Evolutionary conservation across 768 basidiomycete species (phyloP), one percentile per base, ranked within the genome.

Genomic region (Hydnum rufescens): DNA sequence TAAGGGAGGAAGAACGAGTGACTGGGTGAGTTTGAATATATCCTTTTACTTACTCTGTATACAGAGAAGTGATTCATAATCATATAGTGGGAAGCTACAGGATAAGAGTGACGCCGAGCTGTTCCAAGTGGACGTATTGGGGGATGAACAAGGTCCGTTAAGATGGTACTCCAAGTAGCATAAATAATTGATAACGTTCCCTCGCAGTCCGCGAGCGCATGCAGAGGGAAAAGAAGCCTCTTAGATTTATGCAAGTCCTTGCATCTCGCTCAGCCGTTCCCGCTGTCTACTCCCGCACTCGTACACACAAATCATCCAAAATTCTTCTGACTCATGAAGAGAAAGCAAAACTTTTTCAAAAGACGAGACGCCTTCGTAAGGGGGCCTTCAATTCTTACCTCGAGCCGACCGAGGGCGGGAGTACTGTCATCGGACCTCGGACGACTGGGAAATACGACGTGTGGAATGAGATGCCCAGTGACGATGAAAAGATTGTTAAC

Each of bases 231-330:
- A 56, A 49, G 42, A 57, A 51, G 50, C 51, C 3, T 61, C 79
- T 0, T 76, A 76, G 6, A 70, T 72, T 54, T 77, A 72, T 62
- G 75, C 76, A 82, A 70, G 82, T 93, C 30, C 76, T 95, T 16
- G 65, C 78, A 0, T 78, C 89, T 61, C 80, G 89, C 19, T 92
- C 89, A 1, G 89, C 90, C 3, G 74, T 93, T 8, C 85, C 89
- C 13, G 83, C 89, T 0, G 75, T 92, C 30, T 67, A 73, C 54
- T 82, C 86, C n/a, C 77, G 75, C 3, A 42, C 19, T 19, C n/a
- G 16, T 6, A 13, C 47, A 6, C 18, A 54, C 23, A 5, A 55
- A 29, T 31, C 55, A 5, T 13, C 34, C 4, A 53, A 60, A 42
- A 59, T 63, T 53, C 60, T 68, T 3, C 56, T 88, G 6, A 76